Base-by-base conservation (phyloP, 2,329 filamentous ascomycete genomes). In the Acrocalymma vagum region DNA sequence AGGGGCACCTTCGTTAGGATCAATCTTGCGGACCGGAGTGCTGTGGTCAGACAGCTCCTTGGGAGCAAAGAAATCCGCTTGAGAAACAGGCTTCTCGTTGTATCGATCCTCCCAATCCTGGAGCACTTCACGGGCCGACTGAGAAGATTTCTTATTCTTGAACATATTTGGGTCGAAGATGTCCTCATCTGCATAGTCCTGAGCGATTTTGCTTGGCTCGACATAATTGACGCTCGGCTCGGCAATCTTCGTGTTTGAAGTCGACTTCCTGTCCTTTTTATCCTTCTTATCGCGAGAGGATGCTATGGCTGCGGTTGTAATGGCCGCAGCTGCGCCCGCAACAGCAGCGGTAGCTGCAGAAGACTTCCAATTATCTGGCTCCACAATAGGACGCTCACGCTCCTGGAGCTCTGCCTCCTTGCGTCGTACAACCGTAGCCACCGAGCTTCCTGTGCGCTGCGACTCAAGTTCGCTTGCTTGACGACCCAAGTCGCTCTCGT, bases 41-140 rank as follows among this genome's bases (percentile, higher is more conserved):
- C 60, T 65, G 24, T 65, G 65, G 18, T 68, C 57, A 18, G 70
- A 55, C 6, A 77, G 67, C 31, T 76, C 73, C 29, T 66, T 65
- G 1, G 75, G 74, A 9, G 71, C 69, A 38, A 77, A 79, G 62
- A 78, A 77, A 3, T 75, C 73, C 2, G 72, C 74, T 51, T 74
- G 72, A 6, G 67, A 69, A 8, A 67, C 60, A 8, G 65, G 60
- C 24, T 62, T 61, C 8, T 65, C 56, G 18, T 60, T 69, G 51
- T 76, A 76, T 24, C 68, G 64, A 9, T 71, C 59, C 38, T 76
- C 68, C 48, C 69, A 65, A 16, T 78, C 75, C 28, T 69, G 55
- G 18, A 75, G 59, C 10, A 78, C 63, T 20, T 72, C 69, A 6
- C 62, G 59, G 4, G 72, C 68, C n/a, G 68, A 63, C 15, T 65